phyloP scores from a whole-genome alignment of 352 stramenopile species.

The Phytophthora cryptogea region DNA sequence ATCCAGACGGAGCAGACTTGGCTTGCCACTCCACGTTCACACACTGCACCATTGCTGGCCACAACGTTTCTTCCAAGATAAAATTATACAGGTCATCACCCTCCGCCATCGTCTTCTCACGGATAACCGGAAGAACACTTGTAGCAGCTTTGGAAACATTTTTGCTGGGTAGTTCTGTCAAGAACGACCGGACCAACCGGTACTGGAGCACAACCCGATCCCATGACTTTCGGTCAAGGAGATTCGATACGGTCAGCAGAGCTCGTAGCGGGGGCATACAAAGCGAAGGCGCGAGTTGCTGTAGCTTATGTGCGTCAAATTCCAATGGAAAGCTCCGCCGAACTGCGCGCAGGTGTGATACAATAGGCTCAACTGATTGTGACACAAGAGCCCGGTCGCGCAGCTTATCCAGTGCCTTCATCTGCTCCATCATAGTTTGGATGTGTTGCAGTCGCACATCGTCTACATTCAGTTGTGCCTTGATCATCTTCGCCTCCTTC shows the following conservation, averaged over 20 bases:
- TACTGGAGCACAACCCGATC: constrained; percentile 50
- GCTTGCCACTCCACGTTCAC: constrained; percentile 71
- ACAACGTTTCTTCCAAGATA: constrained; percentile 77
- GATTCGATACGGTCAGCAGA: constrained; percentile 43
- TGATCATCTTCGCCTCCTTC: constrained; percentile 71
- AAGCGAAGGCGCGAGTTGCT: constrained; percentile 72
- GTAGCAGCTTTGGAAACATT: constrained; percentile 5
- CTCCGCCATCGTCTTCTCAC: constrained; percentile 57
- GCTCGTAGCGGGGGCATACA: constrained; percentile 63
- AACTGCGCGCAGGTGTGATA: constrained; percentile 48
- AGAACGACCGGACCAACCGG: constrained; percentile 58
- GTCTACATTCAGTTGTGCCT: constrained; percentile 62
- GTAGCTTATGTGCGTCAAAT: constrained; percentile 78
- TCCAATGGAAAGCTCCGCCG: constrained; percentile 56
- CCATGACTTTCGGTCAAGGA: constrained; percentile 39
- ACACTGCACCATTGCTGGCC: constrained; percentile 67
- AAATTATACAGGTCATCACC: constrained; percentile 80
- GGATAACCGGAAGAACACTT: constrained; percentile 67
- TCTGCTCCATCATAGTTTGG: constrained; percentile 48
- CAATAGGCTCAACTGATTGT: constrained; percentile 45
- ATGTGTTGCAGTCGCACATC: constrained; percentile 53
- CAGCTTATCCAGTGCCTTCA: constrained; percentile 48
- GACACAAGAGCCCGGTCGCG: constrained; percentile 38
- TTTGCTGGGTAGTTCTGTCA: constrained; percentile 48
- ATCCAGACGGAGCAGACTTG: constrained; percentile 39